Base-by-base conservation (phyloP, 495 filamentous ascomycete species). In the Penicillium antarcticum region DNA sequence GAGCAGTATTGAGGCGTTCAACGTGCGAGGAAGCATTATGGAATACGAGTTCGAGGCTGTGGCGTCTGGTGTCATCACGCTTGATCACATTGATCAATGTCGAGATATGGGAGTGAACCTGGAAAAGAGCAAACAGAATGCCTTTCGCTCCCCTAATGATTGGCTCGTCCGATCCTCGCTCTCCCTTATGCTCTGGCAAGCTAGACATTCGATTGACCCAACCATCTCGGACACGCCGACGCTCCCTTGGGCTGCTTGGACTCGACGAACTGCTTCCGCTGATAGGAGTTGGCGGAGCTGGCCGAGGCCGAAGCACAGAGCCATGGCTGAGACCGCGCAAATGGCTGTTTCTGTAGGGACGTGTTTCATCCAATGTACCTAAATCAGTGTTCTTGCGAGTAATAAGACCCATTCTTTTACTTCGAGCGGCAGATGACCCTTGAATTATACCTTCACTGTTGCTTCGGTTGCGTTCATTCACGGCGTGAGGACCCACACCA, bases 371-470 rank as follows among this genome's bases (percentile, higher is more conserved):
- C 13, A 95, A 69, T 0, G 87, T 87, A 19, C 82, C 83, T 9
- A 95, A 72, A 46, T 91, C 89, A 12, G 82, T 80, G 19, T 84
- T 79, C 61, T 89, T 88, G 55, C 80, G 85, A 9, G 83, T 84
- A 24, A 96, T 83, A 23, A 95, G 85, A 5, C 91, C 92, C 89
- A 96, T 95, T 5, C 92, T 82, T 57, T 86, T 84, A 47, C 63
- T 78, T 51, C 71, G 87, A 72, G 76, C 73, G 9, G 75, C 66
- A 43, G 71, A 63, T 11, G 82, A 79, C 17, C 78, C 78, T 36
- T 84, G 79, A 31, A 89, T 78, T 13, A 89, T 76, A 18, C 87
- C 91, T 64, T 97, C 92, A 51, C 90, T 95, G 56, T 96, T 94
- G 57, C 91, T 96, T 38, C 92, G 83, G 38, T 89, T 83, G 19